A percentile compares a stretch with the other conserved stretches of the same genome.
These are phyloP conservation scores for Malassezia caprae DNA, from an alignment of 1,284 basidiomycete species.

Conservation along the genomic window DNA sequence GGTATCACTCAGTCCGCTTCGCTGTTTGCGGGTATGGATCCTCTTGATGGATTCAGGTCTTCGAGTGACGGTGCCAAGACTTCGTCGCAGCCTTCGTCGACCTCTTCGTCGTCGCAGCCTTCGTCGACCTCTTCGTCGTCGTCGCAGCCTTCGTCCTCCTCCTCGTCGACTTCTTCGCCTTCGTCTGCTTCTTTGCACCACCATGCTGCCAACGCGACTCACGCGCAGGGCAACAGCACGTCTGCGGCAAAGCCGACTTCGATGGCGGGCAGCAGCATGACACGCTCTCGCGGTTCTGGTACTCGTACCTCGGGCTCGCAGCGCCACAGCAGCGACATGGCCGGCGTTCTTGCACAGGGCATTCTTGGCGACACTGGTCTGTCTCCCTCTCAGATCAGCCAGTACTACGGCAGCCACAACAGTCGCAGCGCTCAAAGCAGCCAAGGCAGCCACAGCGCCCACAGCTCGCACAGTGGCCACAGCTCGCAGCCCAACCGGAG, in stretches of 20 bases:
- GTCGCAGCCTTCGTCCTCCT: not conserved
- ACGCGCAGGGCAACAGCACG: not conserved
- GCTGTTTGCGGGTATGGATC: constrained; percentile 2
- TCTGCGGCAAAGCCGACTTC: not conserved
- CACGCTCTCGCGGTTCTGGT: not conserved
- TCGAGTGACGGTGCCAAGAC: not conserved
- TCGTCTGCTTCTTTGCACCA: not conserved
- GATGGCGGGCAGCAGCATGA: not conserved
- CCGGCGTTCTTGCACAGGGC: constrained; percentile 10
- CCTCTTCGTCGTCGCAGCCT: not conserved
- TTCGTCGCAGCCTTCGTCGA: not conserved
- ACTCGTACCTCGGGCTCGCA: not conserved
- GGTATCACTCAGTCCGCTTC: not conserved
- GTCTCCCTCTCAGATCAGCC: constrained; percentile 11
- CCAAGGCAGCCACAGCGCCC: not conserved
- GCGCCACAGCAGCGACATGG: not conserved
- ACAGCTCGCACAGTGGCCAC: not conserved
- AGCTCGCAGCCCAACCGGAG: not conserved
- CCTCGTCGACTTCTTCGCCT: not conserved
- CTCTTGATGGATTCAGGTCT: not conserved
- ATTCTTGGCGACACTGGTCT: constrained; percentile 14
- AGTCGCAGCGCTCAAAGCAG: not conserved
- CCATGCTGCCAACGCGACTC: not conserved
- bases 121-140: not conserved
- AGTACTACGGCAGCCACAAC: constrained; percentile 3